Base-by-base conservation (phyloP, 352 stramenopile species). In the Globisporangium irregulare region DNA sequence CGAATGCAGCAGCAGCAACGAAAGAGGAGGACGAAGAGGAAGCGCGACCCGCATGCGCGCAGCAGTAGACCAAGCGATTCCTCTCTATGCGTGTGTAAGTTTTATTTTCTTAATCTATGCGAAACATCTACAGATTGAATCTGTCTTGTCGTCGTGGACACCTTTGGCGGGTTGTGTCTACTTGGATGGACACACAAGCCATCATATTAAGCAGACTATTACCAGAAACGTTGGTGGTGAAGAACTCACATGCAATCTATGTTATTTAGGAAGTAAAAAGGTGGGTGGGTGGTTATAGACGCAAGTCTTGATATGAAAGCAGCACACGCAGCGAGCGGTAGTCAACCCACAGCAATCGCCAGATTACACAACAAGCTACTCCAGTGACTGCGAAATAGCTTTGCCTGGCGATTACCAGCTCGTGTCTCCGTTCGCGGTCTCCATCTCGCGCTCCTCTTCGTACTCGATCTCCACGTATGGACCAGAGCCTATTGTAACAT, bases 401-500 rank as follows among this genome's bases (percentile, higher is more conserved):
- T 32, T 20, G 27, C 15, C 54, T 59, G 25, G 2, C 12, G 41
- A 43, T 61, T 86, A 89, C 83, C 83, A 91, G 69, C 75, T 80
- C 34, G 85, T 74, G 55, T 78, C 74, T 60, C 73, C 78, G 51
- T 66, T 65, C 0, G 75, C 73, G 46, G 76, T 73, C 69, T 93
- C 86, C 50, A 70, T 77, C 58, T 88, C 80, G 68, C 80, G 77
- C 68, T 94, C 86, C 68, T 94, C 77, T 70, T 94, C 86, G 80
- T 93, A 95, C 70, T 95, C 87, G 71, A 95, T 93, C 74, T 95
- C 84, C 51, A 95, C 79, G 67, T 95, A 92, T 53, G 87, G 83
- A 10, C 87, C 85, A 14, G 80, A 74, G 14, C 67, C 74, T 81
- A 50, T 43, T 60, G 10, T 8, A 38, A 20, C 20, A 67, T 22